A percentile compares a stretch with the other conserved stretches of the same genome.
These are phyloP conservation scores for Atkinsonella hypoxylon DNA, from an alignment of 2,329 filamentous ascomycete genomes.

Conservation along the genomic window DNA sequence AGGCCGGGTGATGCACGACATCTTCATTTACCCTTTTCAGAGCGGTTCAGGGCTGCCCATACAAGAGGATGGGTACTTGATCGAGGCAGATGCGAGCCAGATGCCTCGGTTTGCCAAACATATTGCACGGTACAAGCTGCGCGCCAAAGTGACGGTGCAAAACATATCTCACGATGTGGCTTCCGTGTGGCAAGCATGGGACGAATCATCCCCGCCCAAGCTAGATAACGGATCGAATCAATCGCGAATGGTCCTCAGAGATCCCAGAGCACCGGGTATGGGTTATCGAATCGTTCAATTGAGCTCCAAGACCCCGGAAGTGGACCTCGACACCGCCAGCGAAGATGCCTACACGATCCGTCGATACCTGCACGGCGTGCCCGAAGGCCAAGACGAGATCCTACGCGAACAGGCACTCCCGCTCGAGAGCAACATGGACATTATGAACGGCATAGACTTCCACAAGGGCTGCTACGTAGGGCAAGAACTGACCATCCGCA, in stretches of 20 bases:
- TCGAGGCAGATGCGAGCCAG: constrained; percentile 70
- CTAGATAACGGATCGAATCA: neutral
- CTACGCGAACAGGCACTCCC: constrained; percentile 60
- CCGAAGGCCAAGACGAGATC: constrained; percentile 79
- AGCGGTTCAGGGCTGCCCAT: constrained; percentile 13
- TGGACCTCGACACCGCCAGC: constrained; percentile 34
- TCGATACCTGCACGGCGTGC: constrained; percentile 66
- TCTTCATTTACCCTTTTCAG: constrained; percentile 66
- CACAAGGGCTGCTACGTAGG: constrained; percentile 95
- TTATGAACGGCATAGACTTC: constrained; percentile 79
- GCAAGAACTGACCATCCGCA: constrained; percentile 92
- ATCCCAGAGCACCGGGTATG: constrained; percentile 42
- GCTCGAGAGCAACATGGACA: constrained; percentile 80
- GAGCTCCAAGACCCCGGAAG: constrained; percentile 17
- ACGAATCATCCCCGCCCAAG: constrained; percentile 26
- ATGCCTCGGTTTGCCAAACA: constrained; percentile 53
- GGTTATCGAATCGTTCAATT: constrained; percentile 36
- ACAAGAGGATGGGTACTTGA: constrained; percentile 38
- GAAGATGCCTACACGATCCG: constrained; percentile 59
- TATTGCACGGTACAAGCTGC: constrained; percentile 74
- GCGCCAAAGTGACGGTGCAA: constrained; percentile 63
- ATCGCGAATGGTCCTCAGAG: constrained; percentile 28
- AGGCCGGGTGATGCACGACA: constrained; percentile 77
- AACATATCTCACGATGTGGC: constrained; percentile 53
- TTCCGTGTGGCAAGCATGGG: constrained; percentile 65